Conservation (phyloP, 192 early-diverging fungal genomes). For the Coemansia aciculifera region DNA sequence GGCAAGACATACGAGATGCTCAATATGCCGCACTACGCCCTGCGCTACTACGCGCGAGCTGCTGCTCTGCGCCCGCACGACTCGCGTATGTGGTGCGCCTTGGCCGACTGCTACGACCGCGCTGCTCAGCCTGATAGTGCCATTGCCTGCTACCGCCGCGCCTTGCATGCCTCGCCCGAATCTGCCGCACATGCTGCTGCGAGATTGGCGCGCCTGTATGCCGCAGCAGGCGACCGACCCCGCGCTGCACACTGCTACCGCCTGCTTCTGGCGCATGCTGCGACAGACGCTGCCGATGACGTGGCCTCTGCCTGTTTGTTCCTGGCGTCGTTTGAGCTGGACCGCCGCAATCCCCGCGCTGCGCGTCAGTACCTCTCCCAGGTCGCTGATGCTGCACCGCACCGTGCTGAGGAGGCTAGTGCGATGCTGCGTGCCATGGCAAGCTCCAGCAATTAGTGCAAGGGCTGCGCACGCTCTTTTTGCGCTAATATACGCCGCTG, state of each 20-base stretch:
- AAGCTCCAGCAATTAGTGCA: background rate
- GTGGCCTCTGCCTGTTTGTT: slow-evolving; percentile 45
- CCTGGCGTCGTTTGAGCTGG: slow-evolving; percentile 43
- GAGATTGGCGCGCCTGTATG: slow-evolving; percentile 63
- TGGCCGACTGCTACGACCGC: slow-evolving; percentile 74
- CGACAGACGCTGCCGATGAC: slow-evolving; percentile 43
- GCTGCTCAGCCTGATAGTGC: slow-evolving; percentile 59
- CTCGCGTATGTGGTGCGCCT: slow-evolving; percentile 81
- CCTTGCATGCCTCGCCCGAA: slow-evolving; percentile 64
- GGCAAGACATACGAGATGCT: slow-evolving; percentile 89
- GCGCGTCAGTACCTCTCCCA: slow-evolving; percentile 41
- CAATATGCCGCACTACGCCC: slow-evolving; percentile 75
- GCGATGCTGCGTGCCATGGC: slow-evolving; percentile 42
- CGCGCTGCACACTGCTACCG: slow-evolving; percentile 65
- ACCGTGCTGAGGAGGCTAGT: slow-evolving; percentile 40
- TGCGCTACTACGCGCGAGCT: slow-evolving; percentile 82
- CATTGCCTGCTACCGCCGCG: slow-evolving; percentile 73
- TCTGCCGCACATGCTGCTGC: slow-evolving; percentile 58
- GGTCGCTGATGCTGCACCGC: slow-evolving; percentile 37
- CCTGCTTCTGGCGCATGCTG: slow-evolving; percentile 38
- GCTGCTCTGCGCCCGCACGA: slow-evolving; percentile 73
- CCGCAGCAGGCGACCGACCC: slow-evolving; percentile 53
- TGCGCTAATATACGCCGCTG: background rate
- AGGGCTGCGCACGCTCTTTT: background rate
- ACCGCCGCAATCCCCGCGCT: slow-evolving; percentile 25